Conservation (phyloP, 2,329 filamentous ascomycete genomes). For the Emmonsiellopsis sp. region DNA sequence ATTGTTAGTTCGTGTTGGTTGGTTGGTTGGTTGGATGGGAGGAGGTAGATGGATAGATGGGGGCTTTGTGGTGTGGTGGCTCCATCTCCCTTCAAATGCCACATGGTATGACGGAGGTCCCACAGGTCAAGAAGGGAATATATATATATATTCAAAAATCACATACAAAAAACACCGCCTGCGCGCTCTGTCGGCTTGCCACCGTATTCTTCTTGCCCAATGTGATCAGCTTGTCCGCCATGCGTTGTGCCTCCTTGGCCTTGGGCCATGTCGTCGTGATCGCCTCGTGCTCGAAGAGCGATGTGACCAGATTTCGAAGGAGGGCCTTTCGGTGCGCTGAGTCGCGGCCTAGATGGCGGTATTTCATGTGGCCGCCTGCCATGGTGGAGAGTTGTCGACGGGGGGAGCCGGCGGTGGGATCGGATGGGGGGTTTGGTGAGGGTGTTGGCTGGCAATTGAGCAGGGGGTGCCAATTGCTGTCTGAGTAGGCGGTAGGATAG, state of each 20-base stretch:
- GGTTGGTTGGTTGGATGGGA: neutral
- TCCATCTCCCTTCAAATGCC: too few species aligned
- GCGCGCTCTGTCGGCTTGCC: conserved; percentile 63
- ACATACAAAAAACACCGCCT: conserved; percentile 76
- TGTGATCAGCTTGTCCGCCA: conserved; percentile 92
- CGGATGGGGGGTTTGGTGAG: conserved; percentile 2
- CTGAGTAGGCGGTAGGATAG: too few species aligned
- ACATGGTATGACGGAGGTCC: too few species aligned
- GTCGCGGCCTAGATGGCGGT: conserved; percentile 75
- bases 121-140: neutral
- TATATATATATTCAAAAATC: neutral
- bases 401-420: neutral
- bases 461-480: neutral
- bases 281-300: conserved; percentile 83
- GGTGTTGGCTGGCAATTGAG: conserved; percentile 1
- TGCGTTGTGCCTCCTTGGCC: conserved; percentile 88
- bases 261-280: conserved; percentile 94
- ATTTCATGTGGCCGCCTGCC: conserved; percentile 80
- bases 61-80: too few species aligned
- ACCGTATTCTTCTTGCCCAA: conserved; percentile 88
- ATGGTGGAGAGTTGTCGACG: conserved; percentile 39
- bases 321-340: conserved; percentile 86
- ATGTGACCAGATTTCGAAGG: conserved; percentile 90
- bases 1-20: neutral
- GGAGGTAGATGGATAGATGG: too few species aligned